Percentiles rank a stretch among this genome's conserved stretches.
phyloP scores from a whole-genome alignment of 495 filamentous ascomycete species.

The Apodospora peruviana region DNA sequence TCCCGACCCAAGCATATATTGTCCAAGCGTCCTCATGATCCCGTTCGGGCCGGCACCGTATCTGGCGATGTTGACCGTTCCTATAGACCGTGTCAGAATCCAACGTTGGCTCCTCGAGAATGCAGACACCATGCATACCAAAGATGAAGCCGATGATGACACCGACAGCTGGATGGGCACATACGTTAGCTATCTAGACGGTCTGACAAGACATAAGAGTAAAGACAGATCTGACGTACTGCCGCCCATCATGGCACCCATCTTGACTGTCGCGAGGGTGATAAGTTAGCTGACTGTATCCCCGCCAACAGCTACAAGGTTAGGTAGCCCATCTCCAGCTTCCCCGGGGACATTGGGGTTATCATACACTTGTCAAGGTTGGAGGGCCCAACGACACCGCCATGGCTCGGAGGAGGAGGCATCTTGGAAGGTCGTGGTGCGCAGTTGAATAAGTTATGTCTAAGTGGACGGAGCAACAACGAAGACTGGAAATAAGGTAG shows the following conservation, averaged over 20 bases:
- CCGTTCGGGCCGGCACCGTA: conserved; percentile 91
- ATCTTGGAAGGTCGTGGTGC: conserved; percentile 22
- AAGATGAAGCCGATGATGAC: conserved; percentile 97
- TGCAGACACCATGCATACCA: conserved; percentile 48
- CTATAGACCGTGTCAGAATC: conserved; percentile 40
- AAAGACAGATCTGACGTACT: conserved; percentile 76
- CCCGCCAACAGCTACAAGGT: neutral
- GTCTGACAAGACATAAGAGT: neutral
- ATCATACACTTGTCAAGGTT: conserved; percentile 84
- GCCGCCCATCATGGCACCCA: conserved; percentile 96
- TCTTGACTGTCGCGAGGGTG: conserved; percentile 63
- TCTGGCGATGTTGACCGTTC: conserved; percentile 87
- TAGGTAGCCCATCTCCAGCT: too few species aligned
- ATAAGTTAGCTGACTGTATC: conserved; percentile 18
- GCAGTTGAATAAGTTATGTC: neutral
- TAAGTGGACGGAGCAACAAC: neutral
- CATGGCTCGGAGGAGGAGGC: conserved; percentile 42
- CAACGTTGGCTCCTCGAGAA: too few species aligned
- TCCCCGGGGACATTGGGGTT: neutral
- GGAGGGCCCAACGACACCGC: conserved; percentile 58
- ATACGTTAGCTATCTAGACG: conserved; percentile 6
- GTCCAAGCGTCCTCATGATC: conserved; percentile 84
- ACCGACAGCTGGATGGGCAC: conserved; percentile 66
- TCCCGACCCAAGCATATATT: conserved; percentile 96
- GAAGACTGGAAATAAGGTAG: too few species aligned